Evolutionary conservation across 352 stramenopile genomes (phyloP), one percentile per base, ranked within the genome.

Genomic region (Phytophthora boehmeriae): DNA sequence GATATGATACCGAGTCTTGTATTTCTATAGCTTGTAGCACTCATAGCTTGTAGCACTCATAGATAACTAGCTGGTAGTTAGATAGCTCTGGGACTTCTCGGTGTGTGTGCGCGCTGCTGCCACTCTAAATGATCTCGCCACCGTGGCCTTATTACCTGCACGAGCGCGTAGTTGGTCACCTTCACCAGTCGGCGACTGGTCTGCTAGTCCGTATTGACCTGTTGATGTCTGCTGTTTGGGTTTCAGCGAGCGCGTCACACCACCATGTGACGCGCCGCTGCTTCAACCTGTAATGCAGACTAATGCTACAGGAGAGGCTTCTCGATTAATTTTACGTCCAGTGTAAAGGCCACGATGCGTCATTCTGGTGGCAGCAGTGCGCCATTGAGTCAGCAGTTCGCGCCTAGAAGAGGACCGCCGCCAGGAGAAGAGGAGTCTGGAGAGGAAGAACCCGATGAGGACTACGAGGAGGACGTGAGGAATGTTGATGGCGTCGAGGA

Each of bases 121-220:
- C 32, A 19, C 11, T 13, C n/a, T 63, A 79, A 6, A 79, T 38
- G 41, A 74, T 42, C 62, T 79, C 32, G 52, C 39, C 25, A 79
- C 71, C n/a, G 66, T 63, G 34, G 59, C 59, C 42, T 73, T 73
- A 79, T 63, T 30, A 79, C 71, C 51, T 79, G 71, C 19, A 79
- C 63, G 1, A 79, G 59, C 48, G 71, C 71, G 35, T 71, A 73
- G 55, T 77, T 80, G 47, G 71, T 80, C 49, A 75, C 66, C 55
- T 75, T 75, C 4, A 79, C 59, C 32, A 79, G 47, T 43, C 60
- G 68, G 9, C 63, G 68, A 22, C 62, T 68, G n/a, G 58, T 76
- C 34, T 63, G 53, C 39, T 70, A 67, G 59, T 79, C 67, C 54
- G 73, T 69, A 8, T 39, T 35, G 8, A 58, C 38, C 28, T 75